Conservation (phyloP, 2,329 filamentous ascomycete genomes). For the Talaromyces pinophilus region DNA sequence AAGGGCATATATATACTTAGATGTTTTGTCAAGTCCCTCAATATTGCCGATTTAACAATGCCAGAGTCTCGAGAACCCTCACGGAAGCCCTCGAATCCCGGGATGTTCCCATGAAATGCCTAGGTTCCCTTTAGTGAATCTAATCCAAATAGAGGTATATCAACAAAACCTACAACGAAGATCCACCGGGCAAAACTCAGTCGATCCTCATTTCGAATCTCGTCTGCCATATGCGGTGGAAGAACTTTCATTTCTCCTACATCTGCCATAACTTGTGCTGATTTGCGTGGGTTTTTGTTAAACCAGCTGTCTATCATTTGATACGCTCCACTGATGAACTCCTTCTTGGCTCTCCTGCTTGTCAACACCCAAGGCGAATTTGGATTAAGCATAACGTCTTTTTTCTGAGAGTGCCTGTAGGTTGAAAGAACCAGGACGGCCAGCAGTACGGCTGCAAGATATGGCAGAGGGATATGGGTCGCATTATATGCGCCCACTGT, state of each 20-base stretch:
- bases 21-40: constrained; percentile 1
- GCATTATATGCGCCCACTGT: not conserved
- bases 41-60: not conserved
- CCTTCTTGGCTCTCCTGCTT: not conserved
- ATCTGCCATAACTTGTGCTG: not conserved
- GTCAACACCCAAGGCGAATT: not conserved
- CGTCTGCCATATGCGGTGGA: not conserved
- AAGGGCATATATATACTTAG: constrained; percentile 3
- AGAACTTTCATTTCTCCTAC: not conserved
- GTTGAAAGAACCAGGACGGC: not conserved
- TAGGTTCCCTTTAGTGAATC: not conserved
- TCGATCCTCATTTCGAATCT: constrained; percentile 12
- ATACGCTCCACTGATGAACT: not conserved
- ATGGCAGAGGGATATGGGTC: not conserved
- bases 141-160: not conserved
- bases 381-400: not conserved
- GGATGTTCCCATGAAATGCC: not conserved
- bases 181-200: not conserved
- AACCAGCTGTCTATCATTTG: not conserved
- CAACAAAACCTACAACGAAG: not conserved
- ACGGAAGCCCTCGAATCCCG: constrained; percentile 9
- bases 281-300: not conserved
- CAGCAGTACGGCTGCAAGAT: not conserved
- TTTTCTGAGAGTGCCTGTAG: not conserved
- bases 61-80: not conserved